Base-by-base conservation (phyloP, 2,329 filamentous ascomycete genomes). In the Hypoxylon sp. region DNA sequence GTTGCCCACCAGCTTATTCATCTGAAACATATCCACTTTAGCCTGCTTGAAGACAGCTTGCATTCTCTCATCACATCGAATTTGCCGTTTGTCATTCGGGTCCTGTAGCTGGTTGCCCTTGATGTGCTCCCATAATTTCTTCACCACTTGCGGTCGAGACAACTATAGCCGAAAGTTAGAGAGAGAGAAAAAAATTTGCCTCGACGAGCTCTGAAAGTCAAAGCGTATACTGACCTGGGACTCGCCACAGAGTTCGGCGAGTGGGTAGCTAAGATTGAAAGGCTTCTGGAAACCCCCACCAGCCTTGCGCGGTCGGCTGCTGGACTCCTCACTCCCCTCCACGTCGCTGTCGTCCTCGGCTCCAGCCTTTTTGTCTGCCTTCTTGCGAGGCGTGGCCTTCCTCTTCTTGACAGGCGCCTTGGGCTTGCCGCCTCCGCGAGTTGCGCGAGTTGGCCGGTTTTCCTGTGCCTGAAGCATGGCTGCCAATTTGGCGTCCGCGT, bases 1-100 rank as follows among this genome's bases (percentile, higher is more conserved):
- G 78, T 92, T 91, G 70, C 93, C 94, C 10, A 98, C 89, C 14
- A 97, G 89, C 85, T 98, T 98, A 85, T 97, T 98, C 95, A 99
- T 98, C 74, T 94, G 95, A 81, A 99, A 99, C 96, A 99, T 99
- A 81, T 98, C 94, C 55, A 99, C 92, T 76, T 89, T 92, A 76
- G 94, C 89, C 77, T 92, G 88, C 80, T 97, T 97, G 84, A 99
- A 99, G 6, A 99, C 92, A 6, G 92, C 92, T 68, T 93, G 90
- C 91, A 99, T 92, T 74, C 89, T 90, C 25, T 97, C 93, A 81
- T 99, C 96, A 82, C 96, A 99, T 30, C 89, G 85, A 71, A 99
- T 99, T 74, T 97, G 94, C 22, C 96, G 92, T 80, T 95, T 95
- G 83, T 99, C 95, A 71, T 81, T 89, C 0, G 95, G 95, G 74